Evolutionary conservation across 2,329 filamentous ascomycete genomes (phyloP), one percentile per base, ranked within the genome.

Genomic region (Elsinoe arachidis): DNA sequence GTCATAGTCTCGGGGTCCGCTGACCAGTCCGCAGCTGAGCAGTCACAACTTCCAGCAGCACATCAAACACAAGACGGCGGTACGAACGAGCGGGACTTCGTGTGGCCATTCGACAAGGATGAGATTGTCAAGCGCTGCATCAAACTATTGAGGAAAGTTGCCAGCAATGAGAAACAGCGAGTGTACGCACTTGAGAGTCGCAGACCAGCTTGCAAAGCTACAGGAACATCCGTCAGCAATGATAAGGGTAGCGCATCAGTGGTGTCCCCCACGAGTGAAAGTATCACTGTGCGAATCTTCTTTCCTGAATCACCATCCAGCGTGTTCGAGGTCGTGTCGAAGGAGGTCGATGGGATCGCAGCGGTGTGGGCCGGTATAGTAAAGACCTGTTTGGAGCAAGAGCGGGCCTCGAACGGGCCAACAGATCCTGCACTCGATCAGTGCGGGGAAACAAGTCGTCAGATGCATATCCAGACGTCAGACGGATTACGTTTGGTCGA

Each of bases 141-240:
- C 60, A 80, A 79, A 11, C 66, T 82, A 46, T 69, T 83, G 59
- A 69, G 80, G 58, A 72, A 80, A 21, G 81, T 82, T 78, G 79
- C 82, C 11, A 82, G 79, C 14, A 83, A 83, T 59, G 80, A 82
- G 65, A 72, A 80, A 21, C 80, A 83, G 63, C 71, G 80, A 37
- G 73, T 78, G 63, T 82, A 82, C 66, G 80, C 80, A 1, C 76
- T 80, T 30, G 78, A 80, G 65, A 79, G 77, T 1, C 72, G 80
- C 39, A 81, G 78, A 61, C 74, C 74, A 10, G 73, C 74, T 1
- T 72, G 80, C 39, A 81, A 78, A 61, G 74, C 74, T 9, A 73
- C 74, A 3, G 68, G 68, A 35, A 23, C 63, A 1, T 70, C 72
- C 5, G 74, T 74, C 57, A 60, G 60, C 58, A 67, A 63, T 49